A percentile compares a stretch with the other conserved stretches of the same genome.
Conservation (phyloP, 108 stramenopile species). For the Fragilaria radians region DNA sequence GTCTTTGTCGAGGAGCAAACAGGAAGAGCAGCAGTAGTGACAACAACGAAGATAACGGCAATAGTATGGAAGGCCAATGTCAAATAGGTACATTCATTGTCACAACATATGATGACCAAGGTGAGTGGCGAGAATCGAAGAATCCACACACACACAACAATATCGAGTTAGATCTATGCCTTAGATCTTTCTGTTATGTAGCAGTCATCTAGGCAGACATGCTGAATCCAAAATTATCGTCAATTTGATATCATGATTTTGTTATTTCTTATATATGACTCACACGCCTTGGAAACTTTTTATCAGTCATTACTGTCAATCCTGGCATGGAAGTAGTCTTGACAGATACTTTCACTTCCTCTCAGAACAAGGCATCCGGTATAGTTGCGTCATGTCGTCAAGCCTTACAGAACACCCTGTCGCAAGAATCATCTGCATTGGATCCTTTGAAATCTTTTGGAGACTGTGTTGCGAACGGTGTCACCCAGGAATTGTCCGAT, state of each 20-base stretch:
- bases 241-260: neutral
- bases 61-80: neutral
- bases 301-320: constrained; percentile 6
- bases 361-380: constrained; percentile 37
- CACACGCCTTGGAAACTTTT: neutral
- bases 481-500: constrained; percentile 32
- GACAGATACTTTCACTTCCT: constrained; percentile 22
- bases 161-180: too few relatives aligned
- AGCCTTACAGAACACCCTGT: constrained; percentile 13
- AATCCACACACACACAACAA: neutral
- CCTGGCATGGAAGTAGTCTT: constrained; percentile 22
- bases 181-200: too few relatives aligned
- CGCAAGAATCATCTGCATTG: constrained; percentile 3
- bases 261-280: neutral
- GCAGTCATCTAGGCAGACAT: too few relatives aligned
- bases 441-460: neutral
- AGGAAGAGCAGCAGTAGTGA: constrained; percentile 26
- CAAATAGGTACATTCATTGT: constrained; percentile 4
- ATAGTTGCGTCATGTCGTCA: constrained; percentile 43
- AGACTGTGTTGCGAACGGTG: constrained; percentile 32
- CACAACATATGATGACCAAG: constrained; percentile 5
- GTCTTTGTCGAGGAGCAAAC: constrained; percentile 39
- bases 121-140: neutral
- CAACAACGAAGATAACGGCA: neutral
- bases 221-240: too few relatives aligned